Evolutionary conservation across 176 grass and related monocot species (phyloP).

Genomic region (Lolium perenne): DNA sequence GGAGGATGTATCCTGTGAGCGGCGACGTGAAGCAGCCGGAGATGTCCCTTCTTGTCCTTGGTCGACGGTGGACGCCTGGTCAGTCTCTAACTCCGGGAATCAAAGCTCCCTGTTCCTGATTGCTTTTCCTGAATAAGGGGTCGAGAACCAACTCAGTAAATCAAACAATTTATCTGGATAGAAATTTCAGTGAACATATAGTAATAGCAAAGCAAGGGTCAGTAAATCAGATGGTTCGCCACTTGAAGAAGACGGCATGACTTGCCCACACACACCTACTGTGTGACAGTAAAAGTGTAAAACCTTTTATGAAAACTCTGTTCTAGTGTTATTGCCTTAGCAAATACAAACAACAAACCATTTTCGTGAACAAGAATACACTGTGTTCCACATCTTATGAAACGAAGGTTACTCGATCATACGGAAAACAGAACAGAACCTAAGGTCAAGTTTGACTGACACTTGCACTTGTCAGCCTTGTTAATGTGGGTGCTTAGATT

Average conservation of each 20-base stretch:
- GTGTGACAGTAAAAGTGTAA: neutral
- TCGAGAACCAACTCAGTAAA: neutral
- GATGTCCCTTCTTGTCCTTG: too few relatives aligned
- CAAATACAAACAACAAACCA: neutral
- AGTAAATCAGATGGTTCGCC: neutral
- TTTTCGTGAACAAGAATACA: conserved; percentile 2
- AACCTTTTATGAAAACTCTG: neutral
- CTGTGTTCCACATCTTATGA: neutral
- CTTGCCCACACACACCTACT: neutral
- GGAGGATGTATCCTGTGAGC: too few relatives aligned
- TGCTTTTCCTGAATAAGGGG: too few relatives aligned
- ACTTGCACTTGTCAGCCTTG: neutral
- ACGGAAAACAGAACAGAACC: neutral
- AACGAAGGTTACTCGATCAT: neutral
- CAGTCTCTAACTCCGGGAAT: too few relatives aligned
- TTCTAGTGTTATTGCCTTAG: neutral
- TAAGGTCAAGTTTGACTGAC: neutral
- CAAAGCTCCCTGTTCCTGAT: too few relatives aligned
- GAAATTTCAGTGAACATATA: too few relatives aligned
- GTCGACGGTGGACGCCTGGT: too few relatives aligned
- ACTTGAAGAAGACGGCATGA: neutral
- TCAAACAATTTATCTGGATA: neutral
- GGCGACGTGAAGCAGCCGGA: too few relatives aligned
- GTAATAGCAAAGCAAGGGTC: too few relatives aligned
- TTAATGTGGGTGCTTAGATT: neutral